Evolutionary conservation across 2,329 filamentous ascomycete species (phyloP), one percentile per base, ranked within the genome.

Genomic region (Lizonia empirigonia): DNA sequence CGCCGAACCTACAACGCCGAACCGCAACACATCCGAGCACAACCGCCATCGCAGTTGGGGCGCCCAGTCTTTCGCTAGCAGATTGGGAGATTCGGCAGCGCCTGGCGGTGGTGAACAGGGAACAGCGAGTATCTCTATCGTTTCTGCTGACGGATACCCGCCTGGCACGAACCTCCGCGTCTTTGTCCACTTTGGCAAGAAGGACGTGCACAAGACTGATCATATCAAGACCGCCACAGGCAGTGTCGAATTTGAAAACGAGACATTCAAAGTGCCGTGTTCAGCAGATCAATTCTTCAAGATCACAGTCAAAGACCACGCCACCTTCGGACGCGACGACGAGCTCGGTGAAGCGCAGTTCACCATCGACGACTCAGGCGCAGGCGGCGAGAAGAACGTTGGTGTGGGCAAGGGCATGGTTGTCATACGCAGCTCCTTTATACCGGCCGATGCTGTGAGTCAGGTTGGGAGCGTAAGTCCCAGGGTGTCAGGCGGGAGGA

Each of bases 191-290:
- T 85, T 89, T 60, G 82, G 81, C 39, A 56, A 56, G 32, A 97
- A 94, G 77, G 84, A 88, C 36, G 78, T 99, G 36, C 86, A 92
- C 76, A 97, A 97, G 79, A 97, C 92, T 18, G 96, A 96, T 72
- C 88, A 94, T 58, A 84, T 89, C 77, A 96, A 96, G 73, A 82
- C 87, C 0, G 76, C 83, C 3, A 78, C 77, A 1, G 90, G 88
- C 1, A 56, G 55, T 20, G 67, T 69, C n/a, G 83, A 90, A 55
- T 80, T 78, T 15, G 70, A 77, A 7, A 77, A 81, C 40, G 90
- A 96, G 71, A 86, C 84, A 0, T 93, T 94, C 79, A 91, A 86
- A 66, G 81, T 89, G 18, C 78, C 81, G 9, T 95, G 91, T 74
- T 83, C 87, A 1, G 86, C 93, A 2, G 93, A 97, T 63, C 81